Percentiles rank a stretch among this genome's conserved stretches.
These are phyloP conservation scores for Gossypium davidsonii DNA, from an alignment of 441 rosid genomes.

Conservation along the genomic window DNA sequence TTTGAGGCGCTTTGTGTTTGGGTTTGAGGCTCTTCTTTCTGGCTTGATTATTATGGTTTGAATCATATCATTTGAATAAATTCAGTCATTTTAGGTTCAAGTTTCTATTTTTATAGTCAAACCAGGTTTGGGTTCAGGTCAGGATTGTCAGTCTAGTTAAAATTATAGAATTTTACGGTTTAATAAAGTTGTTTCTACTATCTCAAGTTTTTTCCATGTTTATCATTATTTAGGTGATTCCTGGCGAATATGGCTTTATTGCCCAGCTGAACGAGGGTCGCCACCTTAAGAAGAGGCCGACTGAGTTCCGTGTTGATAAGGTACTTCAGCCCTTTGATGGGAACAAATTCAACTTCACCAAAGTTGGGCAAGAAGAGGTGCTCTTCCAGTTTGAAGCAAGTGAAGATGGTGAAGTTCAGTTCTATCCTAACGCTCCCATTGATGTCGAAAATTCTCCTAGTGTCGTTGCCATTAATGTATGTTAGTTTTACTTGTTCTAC, in stretches of 20 bases:
- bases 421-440: constrained; percentile 59
- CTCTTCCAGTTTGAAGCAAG: constrained; percentile 86
- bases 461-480: constrained; percentile 85
- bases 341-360: constrained; percentile 83
- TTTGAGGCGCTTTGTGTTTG: no score
- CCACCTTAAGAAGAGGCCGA: constrained; percentile 89
- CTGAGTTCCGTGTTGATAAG: constrained; percentile 81
- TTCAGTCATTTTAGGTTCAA: no score
- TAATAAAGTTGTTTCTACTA: neutral
- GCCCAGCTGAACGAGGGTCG: constrained; percentile 96
- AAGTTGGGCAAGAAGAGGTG: constrained; percentile 90
- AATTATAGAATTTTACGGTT: neutral
- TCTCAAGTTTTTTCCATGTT: neutral
- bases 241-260: constrained; percentile 68
- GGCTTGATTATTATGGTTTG: no score
- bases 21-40: no score
- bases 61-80: no score
- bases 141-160: neutral
- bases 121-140: no score
- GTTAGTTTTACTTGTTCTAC: neutral
- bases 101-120: no score
- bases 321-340: constrained; percentile 89
- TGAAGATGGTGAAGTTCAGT: constrained; percentile 60
- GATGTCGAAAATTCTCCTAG: constrained; percentile 73
- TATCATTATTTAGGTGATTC: constrained; percentile 59